Evolutionary conservation across 257 asterid species (phyloP), one percentile per base, ranked within the genome.

Genomic region (Scutellaria baicalensis): DNA sequence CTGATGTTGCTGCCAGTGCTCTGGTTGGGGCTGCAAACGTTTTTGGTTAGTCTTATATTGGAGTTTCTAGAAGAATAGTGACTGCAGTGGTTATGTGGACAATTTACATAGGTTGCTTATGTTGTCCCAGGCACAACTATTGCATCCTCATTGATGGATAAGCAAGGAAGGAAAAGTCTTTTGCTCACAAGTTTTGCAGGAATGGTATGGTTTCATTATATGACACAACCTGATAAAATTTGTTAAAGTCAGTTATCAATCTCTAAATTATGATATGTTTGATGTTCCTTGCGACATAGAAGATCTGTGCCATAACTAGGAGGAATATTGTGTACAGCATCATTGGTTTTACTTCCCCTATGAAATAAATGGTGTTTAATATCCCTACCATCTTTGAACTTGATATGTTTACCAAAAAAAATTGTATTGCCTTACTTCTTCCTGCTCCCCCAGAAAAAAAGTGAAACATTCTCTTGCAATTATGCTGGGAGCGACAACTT

Each of bases 1-100:
- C 99, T 51, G 97, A 94, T 77, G 88, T 94, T 64, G 97, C 97
- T 71, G 96, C 97, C 71, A 94, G 97, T 82, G 99, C 97, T 78
- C 82, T 94, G 65, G 99, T 94, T 76, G 99, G 99, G 64, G 96
- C 97, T 43, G 83, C 99, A 72, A 94, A 94, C 57, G 99, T 94
- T 74, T 79, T 94, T 74, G 99, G 99, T 94, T 72, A 83, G 97
- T 80, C 47, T 66, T 68, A 35, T 39, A 16, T 56, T 64, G 61
- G 65, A 17, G 42, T 12, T 68, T 65, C 49, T 66, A 51, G 38
- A 23, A 42, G 35, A 64, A 8, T 1, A 61, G 12, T 42, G 17
- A 50, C 31, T 60, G 17, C 57, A 70, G 8, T 31, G 2, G 20
- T 57, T 72, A 44, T 64, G 62, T 39, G 50, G 43, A 12, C 64